These are phyloP conservation scores for Polyplosphaeria fusca DNA, from an alignment of 495 filamentous ascomycete species.

Conservation along the genomic window DNA sequence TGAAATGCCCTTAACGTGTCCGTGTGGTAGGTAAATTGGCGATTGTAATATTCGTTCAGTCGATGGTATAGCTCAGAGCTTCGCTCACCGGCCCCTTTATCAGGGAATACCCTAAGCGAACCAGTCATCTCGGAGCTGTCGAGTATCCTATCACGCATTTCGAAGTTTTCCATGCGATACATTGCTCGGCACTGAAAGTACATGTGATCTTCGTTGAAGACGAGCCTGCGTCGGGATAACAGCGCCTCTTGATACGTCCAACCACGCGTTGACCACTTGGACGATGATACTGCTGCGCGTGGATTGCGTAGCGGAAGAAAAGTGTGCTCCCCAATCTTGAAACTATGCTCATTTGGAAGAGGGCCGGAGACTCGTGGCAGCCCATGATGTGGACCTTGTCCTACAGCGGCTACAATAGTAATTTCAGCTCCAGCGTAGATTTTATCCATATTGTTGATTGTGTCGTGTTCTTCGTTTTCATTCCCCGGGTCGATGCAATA, in stretches of 20 bases:
- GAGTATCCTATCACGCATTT: too few relatives aligned
- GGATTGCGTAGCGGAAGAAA: background rate
- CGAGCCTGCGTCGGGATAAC: background rate
- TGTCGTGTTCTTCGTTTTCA: background rate
- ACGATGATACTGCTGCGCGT: background rate
- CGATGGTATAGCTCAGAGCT: background rate
- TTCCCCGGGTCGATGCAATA: background rate
- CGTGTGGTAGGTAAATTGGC: background rate
- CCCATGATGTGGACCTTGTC: background rate
- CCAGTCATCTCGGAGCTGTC: too few relatives aligned
- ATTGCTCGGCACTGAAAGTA: background rate
- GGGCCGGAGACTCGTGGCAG: background rate
- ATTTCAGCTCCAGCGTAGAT: background rate
- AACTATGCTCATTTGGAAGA: background rate
- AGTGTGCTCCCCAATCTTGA: background rate
- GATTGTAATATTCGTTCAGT: background rate
- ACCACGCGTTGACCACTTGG: background rate
- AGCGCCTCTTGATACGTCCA: constrained; percentile 1
- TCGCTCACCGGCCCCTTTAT: background rate
- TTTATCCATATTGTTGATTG: constrained; percentile 1
- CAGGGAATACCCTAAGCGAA: too few relatives aligned
- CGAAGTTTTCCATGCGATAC: background rate
- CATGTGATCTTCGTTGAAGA: background rate
- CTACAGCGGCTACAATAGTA: background rate
- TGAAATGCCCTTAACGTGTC: background rate